Conservation (phyloP, 2,329 filamentous ascomycete genomes). For the Fusarium zealandicum region DNA sequence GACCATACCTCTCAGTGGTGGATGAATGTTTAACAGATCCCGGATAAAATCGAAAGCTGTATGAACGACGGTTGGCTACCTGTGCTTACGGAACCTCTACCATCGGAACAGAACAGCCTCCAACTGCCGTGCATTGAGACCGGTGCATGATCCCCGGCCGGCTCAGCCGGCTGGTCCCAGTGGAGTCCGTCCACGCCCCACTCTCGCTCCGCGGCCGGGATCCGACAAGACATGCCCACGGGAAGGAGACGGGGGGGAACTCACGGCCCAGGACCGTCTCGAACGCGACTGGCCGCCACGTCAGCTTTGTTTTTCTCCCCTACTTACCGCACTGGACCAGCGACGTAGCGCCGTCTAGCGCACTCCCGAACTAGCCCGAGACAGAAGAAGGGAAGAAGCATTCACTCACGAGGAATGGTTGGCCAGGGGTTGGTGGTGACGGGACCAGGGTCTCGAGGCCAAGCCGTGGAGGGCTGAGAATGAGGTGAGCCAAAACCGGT, state of each 20-base stretch:
- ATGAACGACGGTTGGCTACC: too few relatives aligned
- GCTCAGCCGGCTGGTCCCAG: not conserved
- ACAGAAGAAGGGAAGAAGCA: too few relatives aligned
- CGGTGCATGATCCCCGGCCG: slow-evolving; percentile 5
- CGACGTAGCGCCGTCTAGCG: slow-evolving; percentile 5
- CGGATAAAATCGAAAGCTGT: too few relatives aligned
- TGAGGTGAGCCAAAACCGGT: slow-evolving; percentile 30
- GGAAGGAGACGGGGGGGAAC: not conserved
- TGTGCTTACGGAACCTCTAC: too few relatives aligned
- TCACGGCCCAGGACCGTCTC: slow-evolving; percentile 11
- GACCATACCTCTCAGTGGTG: too few relatives aligned
- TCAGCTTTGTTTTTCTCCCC: slow-evolving; percentile 16
- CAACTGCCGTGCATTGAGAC: not conserved
- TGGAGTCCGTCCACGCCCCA: slow-evolving; percentile 23
- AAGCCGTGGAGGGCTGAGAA: slow-evolving; percentile 3
- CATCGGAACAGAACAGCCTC: not conserved
- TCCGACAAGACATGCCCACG: slow-evolving; percentile 8
- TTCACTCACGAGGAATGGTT: not conserved
- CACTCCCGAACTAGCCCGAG: not conserved
- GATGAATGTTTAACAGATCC: too few relatives aligned
- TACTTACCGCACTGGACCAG: not conserved
- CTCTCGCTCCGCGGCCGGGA: slow-evolving; percentile 27
- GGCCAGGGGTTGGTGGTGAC: not conserved
- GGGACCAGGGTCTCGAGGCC: not conserved
- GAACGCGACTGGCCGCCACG: slow-evolving; percentile 24